phyloP scores from a whole-genome alignment of 192 early-diverging fungal species.

The Backusella westeae region DNA sequence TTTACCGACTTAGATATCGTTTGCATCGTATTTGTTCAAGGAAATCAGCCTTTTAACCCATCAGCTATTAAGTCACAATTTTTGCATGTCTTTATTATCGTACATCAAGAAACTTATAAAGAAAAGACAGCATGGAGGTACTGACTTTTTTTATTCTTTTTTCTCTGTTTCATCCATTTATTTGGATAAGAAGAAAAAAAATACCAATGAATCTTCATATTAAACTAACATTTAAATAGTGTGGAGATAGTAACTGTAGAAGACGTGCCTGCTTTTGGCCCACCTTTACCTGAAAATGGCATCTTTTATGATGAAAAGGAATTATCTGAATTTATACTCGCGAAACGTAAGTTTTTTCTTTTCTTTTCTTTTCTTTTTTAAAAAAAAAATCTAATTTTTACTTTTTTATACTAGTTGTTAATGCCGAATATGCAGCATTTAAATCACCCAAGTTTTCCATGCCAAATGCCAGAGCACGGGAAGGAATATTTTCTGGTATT shows the following conservation, averaged over 20 bases:
- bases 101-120: constrained; percentile 34
- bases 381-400: background rate
- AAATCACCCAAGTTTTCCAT: constrained; percentile 50
- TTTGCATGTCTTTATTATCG: constrained; percentile 56
- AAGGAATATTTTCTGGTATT: constrained; percentile 46
- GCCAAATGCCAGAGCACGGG: constrained; percentile 47
- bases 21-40: constrained; percentile 57
- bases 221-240: constrained; percentile 7
- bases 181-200: background rate
- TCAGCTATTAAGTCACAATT: constrained; percentile 58
- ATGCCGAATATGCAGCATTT: constrained; percentile 55
- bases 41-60: constrained; percentile 49
- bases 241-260: constrained; percentile 40
- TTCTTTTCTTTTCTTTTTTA: background rate
- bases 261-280: constrained; percentile 53
- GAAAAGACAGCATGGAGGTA: constrained; percentile 30
- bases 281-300: constrained; percentile 42
- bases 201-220: too few relatives aligned
- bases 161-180: background rate
- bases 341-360: constrained; percentile 30
- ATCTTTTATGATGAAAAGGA: constrained; percentile 40
- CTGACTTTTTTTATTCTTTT: constrained; percentile 1
- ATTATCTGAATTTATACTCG: constrained; percentile 37
- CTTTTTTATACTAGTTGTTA: constrained; percentile 47
- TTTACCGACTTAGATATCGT: constrained; percentile 47